phyloP scores from a whole-genome alignment of 2,329 filamentous ascomycete species.

The Nemania diffusa region DNA sequence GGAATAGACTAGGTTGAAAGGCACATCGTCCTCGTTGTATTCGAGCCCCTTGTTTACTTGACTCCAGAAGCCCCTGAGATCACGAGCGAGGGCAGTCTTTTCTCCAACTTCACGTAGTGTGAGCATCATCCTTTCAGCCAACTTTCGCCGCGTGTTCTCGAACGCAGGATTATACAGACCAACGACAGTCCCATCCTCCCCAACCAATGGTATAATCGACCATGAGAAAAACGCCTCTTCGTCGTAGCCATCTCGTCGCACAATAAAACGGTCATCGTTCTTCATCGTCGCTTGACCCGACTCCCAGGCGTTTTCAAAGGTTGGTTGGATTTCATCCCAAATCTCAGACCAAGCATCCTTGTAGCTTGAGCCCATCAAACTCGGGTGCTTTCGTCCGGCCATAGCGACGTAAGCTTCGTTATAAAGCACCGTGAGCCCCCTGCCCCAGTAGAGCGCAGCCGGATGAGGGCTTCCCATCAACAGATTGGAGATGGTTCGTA shows the following conservation, averaged over 20 bases:
- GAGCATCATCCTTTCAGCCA: conserved; percentile 82
- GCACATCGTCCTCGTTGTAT: conserved; percentile 79
- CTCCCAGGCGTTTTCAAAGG: conserved; percentile 73
- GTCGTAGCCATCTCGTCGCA: conserved; percentile 73
- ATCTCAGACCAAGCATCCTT: conserved; percentile 77
- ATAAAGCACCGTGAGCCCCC: conserved; percentile 74
- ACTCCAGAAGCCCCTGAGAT: conserved; percentile 78
- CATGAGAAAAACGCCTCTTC: conserved; percentile 88
- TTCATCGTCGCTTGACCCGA: conserved; percentile 86
- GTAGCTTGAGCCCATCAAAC: conserved; percentile 78
- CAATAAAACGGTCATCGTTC: conserved; percentile 80
- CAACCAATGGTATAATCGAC: conserved; percentile 82
- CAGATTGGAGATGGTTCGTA: conserved; percentile 82
- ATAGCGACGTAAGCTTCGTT: conserved; percentile 77
- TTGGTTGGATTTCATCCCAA: conserved; percentile 75
- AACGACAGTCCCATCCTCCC: conserved; percentile 76
- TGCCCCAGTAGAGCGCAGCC: conserved; percentile 82
- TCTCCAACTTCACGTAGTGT: conserved; percentile 82
- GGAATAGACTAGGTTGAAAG: conserved; percentile 81
- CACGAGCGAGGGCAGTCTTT: conserved; percentile 75
- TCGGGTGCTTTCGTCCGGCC: conserved; percentile 80
- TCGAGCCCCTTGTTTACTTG: conserved; percentile 75
- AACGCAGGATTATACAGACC: conserved; percentile 84
- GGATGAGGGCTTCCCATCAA: conserved; percentile 83
- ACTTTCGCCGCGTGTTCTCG: conserved; percentile 81